Base-by-base conservation (phyloP, 805 yeast genomes). In the Saccharomycopsis vini region DNA sequence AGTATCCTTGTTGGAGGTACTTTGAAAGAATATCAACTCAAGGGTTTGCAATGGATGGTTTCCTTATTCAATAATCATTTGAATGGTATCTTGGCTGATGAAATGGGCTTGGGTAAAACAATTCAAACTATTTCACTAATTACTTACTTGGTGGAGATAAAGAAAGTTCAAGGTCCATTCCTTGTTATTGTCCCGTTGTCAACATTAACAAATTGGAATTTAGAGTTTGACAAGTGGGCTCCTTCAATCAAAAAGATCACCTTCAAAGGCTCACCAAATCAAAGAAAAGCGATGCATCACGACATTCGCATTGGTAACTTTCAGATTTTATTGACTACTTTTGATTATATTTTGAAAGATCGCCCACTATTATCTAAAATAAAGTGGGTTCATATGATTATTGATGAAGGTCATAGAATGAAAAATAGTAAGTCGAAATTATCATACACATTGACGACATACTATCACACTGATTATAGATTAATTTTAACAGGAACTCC, bases 41-140 rank as follows among this genome's bases (percentile, higher is more conserved):
- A 85, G 62, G 98, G 98, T 57, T 70, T 90, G 47, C 95, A 90
- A 60, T 90, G 98, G 98, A 92, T 90, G 97, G 95, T 90, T 3
- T 90, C 97, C 0, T 67, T 90, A 45, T 90, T 72, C 66, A 90
- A 90, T 58, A 90, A 90, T 63, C 94, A 86, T 60, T 72, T 90
- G 56, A 90, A 90, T 59, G 98, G 98, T 67, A 92, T 90, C 50
- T 66, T 90, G 43, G 98, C 98, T 2, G 97, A 90, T 67, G 98
- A 90, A 64, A 90, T 90, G 98, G 98, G 98, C 44, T 71, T 90
- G 46, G 98, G 98, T 58, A 90, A 90, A 60, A 90, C 98, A 62
- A 69, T 56, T 73, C 94, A 84, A 60, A 76, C 89, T n/a, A 79
- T 84, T 45, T 82, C 92, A 0, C 66, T 84, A 52, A 67, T 84